phyloP scores from a whole-genome alignment of 805 yeast species.

The Candida orba region DNA sequence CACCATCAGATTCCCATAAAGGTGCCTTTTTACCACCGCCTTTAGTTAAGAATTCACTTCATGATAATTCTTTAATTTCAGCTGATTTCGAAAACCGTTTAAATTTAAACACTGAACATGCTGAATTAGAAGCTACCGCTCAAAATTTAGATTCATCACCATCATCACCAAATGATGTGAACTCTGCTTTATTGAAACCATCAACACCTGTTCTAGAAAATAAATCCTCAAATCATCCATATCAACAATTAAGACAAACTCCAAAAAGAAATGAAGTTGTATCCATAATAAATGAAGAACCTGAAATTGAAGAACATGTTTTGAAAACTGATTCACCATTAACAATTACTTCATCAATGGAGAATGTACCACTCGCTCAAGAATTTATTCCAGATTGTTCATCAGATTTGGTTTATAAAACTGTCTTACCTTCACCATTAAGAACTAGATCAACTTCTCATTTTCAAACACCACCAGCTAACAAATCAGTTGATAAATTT shows the following conservation, averaged over 20 bases:
- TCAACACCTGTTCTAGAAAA: neutral
- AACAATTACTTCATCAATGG: neutral
- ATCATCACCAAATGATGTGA: too few relatives aligned
- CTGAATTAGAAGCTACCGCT: conserved; percentile 1
- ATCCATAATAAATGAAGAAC: neutral
- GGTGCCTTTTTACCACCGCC: conserved; percentile 15
- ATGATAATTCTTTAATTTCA: conserved; percentile 16
- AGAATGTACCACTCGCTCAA: neutral
- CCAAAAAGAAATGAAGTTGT: conserved; percentile 4
- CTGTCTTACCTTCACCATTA: neutral
- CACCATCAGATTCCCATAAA: neutral
- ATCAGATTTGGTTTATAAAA: neutral
- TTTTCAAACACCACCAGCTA: conserved; percentile 13
- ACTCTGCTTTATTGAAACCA: neutral
- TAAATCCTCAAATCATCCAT: conserved; percentile 13
- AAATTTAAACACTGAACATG: neutral
- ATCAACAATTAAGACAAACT: conserved; percentile 8
- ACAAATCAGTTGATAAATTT: conserved; percentile 7
- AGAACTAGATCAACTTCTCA: conserved; percentile 5
- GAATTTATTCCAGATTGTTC: neutral
- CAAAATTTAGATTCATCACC: neutral
- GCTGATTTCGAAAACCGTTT: neutral
- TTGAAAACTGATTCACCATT: neutral
- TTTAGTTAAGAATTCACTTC: conserved; percentile 9
- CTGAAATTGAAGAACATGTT: neutral